Conservation (phyloP, 352 stramenopile genomes). For the Phytophthora hibernalis region DNA sequence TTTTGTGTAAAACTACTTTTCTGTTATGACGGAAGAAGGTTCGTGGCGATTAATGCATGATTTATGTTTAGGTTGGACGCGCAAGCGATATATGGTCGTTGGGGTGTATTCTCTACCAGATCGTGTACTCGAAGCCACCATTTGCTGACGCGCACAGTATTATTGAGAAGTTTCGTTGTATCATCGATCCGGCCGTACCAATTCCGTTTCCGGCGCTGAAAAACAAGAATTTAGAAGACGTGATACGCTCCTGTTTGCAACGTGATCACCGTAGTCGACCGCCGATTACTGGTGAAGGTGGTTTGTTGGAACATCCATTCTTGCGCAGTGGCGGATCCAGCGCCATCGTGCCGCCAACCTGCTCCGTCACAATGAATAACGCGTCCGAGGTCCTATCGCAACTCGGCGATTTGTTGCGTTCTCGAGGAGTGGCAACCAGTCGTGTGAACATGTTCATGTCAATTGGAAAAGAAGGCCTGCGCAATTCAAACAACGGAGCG, state of each 20-base stretch:
- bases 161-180: slow-evolving; percentile 96
- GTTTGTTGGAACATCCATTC: slow-evolving; percentile 89
- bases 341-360: slow-evolving; percentile 21
- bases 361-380: slow-evolving; percentile 53
- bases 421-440: slow-evolving; percentile 52
- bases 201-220: slow-evolving; percentile 90
- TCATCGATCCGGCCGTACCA: slow-evolving; percentile 92
- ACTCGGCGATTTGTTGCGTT: slow-evolving; percentile 55
- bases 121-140: slow-evolving; percentile 96
- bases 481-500: slow-evolving; percentile 10
- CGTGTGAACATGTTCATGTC: slow-evolving; percentile 59
- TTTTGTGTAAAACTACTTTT: not conserved
- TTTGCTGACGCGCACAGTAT: slow-evolving; percentile 95
- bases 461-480: slow-evolving; percentile 55
- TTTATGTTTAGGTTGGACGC: slow-evolving; percentile 68
- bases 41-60: not conserved
- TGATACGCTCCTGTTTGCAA: slow-evolving; percentile 89
- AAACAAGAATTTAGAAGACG: slow-evolving; percentile 86
- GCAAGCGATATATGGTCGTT: slow-evolving; percentile 97
- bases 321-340: slow-evolving; percentile 47
- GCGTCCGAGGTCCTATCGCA: slow-evolving; percentile 52
- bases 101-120: slow-evolving; percentile 97
- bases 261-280: slow-evolving; percentile 79
- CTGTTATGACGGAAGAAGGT: not conserved
- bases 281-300: slow-evolving; percentile 79